phyloP scores from a whole-genome alignment of 192 early-diverging fungal species.

The Coemansia sp. region DNA sequence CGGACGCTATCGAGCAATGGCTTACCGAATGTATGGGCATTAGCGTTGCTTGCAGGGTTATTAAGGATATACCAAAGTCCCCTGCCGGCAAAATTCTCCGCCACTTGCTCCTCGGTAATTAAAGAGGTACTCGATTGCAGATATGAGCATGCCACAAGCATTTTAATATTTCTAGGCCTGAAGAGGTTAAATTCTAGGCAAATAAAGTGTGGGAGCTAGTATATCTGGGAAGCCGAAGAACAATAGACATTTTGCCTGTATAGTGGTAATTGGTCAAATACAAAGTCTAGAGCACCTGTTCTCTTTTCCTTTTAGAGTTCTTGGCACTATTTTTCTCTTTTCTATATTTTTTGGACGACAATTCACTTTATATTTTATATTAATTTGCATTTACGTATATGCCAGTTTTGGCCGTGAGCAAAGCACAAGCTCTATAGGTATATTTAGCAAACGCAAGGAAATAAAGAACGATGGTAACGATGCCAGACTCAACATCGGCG shows the following conservation, averaged over 20 bases:
- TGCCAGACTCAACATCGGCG: not conserved
- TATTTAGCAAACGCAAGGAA: not conserved
- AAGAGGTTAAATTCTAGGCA: no score
- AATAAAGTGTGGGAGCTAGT: no score
- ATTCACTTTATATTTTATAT: not conserved
- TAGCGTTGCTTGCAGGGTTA: conserved; percentile 14
- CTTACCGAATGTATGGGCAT: not conserved
- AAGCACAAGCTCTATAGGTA: not conserved
- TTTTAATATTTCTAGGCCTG: no score
- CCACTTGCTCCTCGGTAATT: not conserved
- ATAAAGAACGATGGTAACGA: not conserved
- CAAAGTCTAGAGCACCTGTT: not conserved
- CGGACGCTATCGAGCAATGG: conserved; percentile 16
- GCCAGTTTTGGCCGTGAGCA: not conserved
- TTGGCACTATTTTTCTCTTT: not conserved
- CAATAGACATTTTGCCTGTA: no score
- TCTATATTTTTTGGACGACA: not conserved
- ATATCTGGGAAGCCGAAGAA: no score
- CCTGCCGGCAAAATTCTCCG: conserved; percentile 37
- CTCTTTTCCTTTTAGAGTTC: not conserved
- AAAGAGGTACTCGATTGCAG: no score
- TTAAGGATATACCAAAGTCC: conserved; percentile 20
- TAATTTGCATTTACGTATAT: not conserved
- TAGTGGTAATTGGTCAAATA: no score
- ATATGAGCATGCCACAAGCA: no score